Conservation (phyloP, 345 rosid species). For the Nasturtium officinale region DNA sequence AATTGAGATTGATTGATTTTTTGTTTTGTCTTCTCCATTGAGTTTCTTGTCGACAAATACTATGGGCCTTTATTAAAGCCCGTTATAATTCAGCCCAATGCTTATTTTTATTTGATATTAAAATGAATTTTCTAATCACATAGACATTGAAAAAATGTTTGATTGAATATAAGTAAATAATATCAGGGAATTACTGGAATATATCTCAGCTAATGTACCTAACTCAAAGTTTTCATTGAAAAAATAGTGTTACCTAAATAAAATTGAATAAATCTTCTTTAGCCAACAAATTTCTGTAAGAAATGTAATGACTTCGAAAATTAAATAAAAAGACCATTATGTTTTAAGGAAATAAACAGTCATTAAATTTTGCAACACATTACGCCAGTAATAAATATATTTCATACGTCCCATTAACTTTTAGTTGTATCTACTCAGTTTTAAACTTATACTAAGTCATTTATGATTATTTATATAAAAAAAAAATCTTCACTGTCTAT, state of each 20-base stretch:
- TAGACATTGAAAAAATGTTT: neutral
- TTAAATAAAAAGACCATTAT: neutral
- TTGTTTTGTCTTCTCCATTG: conserved; percentile 4
- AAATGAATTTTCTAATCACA: neutral
- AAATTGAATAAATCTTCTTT: neutral
- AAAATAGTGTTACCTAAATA: neutral
- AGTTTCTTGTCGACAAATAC: neutral
- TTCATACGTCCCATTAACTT: neutral
- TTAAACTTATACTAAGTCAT: neutral
- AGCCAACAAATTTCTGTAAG: neutral
- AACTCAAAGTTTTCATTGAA: neutral
- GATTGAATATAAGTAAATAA: neutral
- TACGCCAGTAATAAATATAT: neutral
- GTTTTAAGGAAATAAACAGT: neutral
- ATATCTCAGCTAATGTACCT: neutral
- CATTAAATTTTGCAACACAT: conserved; percentile 1
- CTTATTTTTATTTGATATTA: neutral
- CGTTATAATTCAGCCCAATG: neutral
- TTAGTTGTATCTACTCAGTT: neutral
- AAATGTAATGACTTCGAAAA: neutral
- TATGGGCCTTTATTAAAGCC: conserved; percentile 6
- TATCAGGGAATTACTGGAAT: neutral
- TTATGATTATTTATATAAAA: neutral
- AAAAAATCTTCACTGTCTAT: neutral
- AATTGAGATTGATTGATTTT: neutral